Conservation (phyloP, 2,329 filamentous ascomycete genomes). For the Cladosporium sp. region DNA sequence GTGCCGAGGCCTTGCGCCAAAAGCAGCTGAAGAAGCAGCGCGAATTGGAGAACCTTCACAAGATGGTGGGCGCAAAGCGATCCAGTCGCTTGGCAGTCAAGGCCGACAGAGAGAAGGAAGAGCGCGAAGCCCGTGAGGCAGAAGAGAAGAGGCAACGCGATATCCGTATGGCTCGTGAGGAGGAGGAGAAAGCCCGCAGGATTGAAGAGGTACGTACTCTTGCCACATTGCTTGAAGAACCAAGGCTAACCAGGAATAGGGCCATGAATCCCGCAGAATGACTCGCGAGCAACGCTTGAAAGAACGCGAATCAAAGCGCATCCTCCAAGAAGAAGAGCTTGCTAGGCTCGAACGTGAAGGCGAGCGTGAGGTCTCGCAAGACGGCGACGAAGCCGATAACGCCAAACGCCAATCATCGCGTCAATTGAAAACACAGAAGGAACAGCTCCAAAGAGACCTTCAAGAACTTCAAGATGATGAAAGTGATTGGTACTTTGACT, state of each 20-base stretch:
- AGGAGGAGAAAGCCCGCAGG: constrained; percentile 47
- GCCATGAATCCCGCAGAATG: constrained; percentile 72
- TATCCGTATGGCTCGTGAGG: constrained; percentile 56
- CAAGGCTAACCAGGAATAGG: constrained; percentile 39
- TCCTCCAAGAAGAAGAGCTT: constrained; percentile 79
- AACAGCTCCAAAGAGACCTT: constrained; percentile 71
- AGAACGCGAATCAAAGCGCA: constrained; percentile 77
- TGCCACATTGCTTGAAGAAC: neutral
- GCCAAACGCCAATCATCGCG: constrained; percentile 65
- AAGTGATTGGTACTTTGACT: constrained; percentile 92
- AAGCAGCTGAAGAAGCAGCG: constrained; percentile 72
- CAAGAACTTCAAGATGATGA: constrained; percentile 65
- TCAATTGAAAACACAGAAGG: constrained; percentile 75
- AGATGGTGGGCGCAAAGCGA: constrained; percentile 87
- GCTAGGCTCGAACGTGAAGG: constrained; percentile 64
- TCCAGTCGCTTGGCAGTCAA: constrained; percentile 85
- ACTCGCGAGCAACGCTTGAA: constrained; percentile 80
- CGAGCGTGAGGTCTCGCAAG: constrained; percentile 25
- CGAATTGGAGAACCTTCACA: constrained; percentile 75
- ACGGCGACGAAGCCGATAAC: constrained; percentile 30
- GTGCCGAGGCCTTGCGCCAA: constrained; percentile 62
- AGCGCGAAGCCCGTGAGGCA: constrained; percentile 66
- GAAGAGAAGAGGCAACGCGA: constrained; percentile 62
- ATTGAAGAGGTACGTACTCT: constrained; percentile 16
- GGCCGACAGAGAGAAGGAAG: constrained; percentile 69